Evolutionary conservation across 371 early-diverging fungal genomes (phyloP), one percentile per base, ranked within the genome.

Genomic region (Apophysomyces sp.): DNA sequence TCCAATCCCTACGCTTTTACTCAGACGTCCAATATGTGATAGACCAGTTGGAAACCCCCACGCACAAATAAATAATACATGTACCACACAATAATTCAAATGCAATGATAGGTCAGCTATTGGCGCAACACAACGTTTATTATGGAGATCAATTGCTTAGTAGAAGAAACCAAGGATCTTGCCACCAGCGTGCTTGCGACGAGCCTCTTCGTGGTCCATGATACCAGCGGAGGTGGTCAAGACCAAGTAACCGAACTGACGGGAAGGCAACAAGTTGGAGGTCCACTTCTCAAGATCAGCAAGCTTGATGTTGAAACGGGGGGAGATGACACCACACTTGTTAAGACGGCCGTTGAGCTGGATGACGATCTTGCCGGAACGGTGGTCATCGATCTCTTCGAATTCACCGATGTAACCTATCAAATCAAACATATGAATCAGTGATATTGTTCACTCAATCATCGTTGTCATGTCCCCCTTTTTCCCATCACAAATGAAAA

Each of bases 281-380:
- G 98, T 90, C 97, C 95, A 98, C 83, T 93, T 94, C 85, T 99
- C 99, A 66, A 99, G 83, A 68, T 96, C 94, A 73, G 82, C 75
- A 65, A 94, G 82, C 87, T 93, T 91, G 84, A 99, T 89, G 87
- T 94, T 94, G 92, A 98, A 99, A 69, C 98, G 94, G 69, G 99
- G 99, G 57, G 98, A 98, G 85, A 99, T 99, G 69, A 98, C 98
- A 84, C 99, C 99, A 82, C 98, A 97, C 93, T 99, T 99, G 94
- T 98, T 99, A 63, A 99, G 82, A 72, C 99, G 94, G 69, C 99
- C 99, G 68, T 91, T 96, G 55, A 99, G 91, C 82, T 98, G 96
- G 74, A 99, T 89, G 59, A 99, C 95, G 61, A 98, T 96, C 92
- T 99, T 99, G 76, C 98, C 98, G 69, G 94, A 91, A 71, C 98